These are phyloP conservation scores for Cenchrus purpureus DNA, from an alignment of 176 grass and related monocot species.

Conservation along the genomic window DNA sequence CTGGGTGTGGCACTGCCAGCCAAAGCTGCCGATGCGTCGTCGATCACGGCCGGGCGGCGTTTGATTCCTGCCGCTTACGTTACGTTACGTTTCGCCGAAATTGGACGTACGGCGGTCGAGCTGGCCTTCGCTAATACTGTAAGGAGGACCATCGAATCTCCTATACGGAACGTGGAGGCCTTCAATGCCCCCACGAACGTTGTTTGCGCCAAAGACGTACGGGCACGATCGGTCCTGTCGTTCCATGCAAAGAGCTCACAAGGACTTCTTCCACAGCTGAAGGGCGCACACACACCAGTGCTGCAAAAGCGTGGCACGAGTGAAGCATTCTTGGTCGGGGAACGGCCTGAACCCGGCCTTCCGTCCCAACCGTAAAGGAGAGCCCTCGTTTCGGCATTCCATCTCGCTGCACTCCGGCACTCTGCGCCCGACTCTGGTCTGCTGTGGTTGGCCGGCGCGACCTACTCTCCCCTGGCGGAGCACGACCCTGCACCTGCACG, in stretches of 20 bases:
- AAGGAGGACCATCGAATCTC: background rate
- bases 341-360: background rate
- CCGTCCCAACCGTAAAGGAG: background rate
- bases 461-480: background rate
- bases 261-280: background rate
- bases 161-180: background rate
- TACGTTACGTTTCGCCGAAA: background rate
- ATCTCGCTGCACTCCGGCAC: background rate
- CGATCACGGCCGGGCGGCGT: background rate
- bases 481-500: background rate
- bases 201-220: no score
- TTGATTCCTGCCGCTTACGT: background rate
- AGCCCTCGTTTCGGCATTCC: background rate
- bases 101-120: background rate
- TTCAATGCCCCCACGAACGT: background rate
- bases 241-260: background rate
- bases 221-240: background rate
- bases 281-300: background rate
- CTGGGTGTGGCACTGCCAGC: no score
- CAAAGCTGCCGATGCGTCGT: background rate
- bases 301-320: background rate
- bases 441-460: constrained; percentile 24
- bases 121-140: background rate
- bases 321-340: background rate
- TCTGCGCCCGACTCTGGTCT: background rate